Evolutionary conservation across 805 yeast genomes (phyloP).

Genomic region (Pichia thaimueangensis): DNA sequence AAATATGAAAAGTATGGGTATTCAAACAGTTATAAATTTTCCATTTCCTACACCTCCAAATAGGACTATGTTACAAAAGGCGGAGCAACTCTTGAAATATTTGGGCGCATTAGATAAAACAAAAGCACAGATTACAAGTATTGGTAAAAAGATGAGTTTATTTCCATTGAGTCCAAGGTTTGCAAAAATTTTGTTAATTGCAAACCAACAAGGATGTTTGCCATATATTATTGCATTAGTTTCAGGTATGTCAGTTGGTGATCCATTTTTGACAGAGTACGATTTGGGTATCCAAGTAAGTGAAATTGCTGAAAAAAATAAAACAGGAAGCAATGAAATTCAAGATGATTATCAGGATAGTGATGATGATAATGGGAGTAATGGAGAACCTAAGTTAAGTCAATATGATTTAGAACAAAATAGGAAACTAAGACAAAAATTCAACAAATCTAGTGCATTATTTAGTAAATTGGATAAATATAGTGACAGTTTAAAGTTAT

Average conservation of each 20-base stretch:
- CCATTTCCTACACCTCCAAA: constrained; percentile 94
- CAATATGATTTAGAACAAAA: constrained; percentile 34
- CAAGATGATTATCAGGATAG: constrained; percentile 22
- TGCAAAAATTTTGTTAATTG: constrained; percentile 81
- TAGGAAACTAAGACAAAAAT: constrained; percentile 43
- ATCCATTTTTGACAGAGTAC: constrained; percentile 72
- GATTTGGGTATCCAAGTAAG: constrained; percentile 53
- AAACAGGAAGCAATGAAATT: constrained; percentile 33
- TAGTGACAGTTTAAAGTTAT: constrained; percentile 67
- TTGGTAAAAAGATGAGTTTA: constrained; percentile 80
- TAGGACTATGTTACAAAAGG: constrained; percentile 47
- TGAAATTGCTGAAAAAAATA: constrained; percentile 21
- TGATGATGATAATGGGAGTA: not conserved
- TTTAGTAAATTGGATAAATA: constrained; percentile 64
- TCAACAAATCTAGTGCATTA: constrained; percentile 48
- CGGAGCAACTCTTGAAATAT: constrained; percentile 59
- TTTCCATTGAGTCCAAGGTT: constrained; percentile 94
- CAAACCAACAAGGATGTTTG: constrained; percentile 79
- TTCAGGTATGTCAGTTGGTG: constrained; percentile 89
- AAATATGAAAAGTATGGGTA: constrained; percentile 96
- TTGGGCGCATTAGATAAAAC: constrained; percentile 70
- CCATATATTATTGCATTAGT: constrained; percentile 89
- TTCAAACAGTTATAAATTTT: constrained; percentile 80
- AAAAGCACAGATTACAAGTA: constrained; percentile 51
- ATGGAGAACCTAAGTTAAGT: constrained; percentile 29